Base-by-base conservation (phyloP, 805 yeast species). In the Zygotorulaspora danielsina region DNA sequence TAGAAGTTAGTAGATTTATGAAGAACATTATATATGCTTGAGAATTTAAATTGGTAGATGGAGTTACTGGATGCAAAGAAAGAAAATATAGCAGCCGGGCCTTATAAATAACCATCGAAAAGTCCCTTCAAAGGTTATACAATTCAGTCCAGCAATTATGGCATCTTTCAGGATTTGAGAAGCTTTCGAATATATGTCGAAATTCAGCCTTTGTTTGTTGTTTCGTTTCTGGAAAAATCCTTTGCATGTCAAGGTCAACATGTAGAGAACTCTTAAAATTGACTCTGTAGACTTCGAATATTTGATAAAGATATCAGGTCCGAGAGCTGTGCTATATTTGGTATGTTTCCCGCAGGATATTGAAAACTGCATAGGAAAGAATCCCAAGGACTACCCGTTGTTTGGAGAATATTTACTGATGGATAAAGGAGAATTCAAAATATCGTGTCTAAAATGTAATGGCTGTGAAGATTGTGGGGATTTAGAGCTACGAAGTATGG, bases 291-390 rank as follows among this genome's bases (percentile, higher is more conserved):
- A 2, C 25, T 28, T 13, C 28, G 39, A 20, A 42, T 21, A 13
- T 27, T 39, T 19, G 25, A 33, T 13, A 38, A 42, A 16, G 38
- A 20, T n/a, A 29, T 31, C 19, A 38, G 45, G 11, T 35, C 36
- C 10, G 29, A 30, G 12, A 29, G 32, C 3, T 11, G 22, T 28
- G 25, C 16, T 5, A 34, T 25, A n/a, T 20, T 20, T 4, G 32
- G 27, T 5, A 18, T 25, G 4, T 38, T 25, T 16, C 39, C 27
- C 4, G 34, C 31, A 4, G 43, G 31, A 6, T 13, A 33, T 39
- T 4, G 43, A 39, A 3, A 39, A 39, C 17, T 38, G 43, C 4
- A 39, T 39, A 11, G 32, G 24, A 11, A 32, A 39, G 4, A 39
- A 21, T 7, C 37, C 36, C 12, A 12, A 19, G 7, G 16, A 28